phyloP scores from a whole-genome alignment of 306 rosid species.

The Chamaecrista fasciculata region DNA sequence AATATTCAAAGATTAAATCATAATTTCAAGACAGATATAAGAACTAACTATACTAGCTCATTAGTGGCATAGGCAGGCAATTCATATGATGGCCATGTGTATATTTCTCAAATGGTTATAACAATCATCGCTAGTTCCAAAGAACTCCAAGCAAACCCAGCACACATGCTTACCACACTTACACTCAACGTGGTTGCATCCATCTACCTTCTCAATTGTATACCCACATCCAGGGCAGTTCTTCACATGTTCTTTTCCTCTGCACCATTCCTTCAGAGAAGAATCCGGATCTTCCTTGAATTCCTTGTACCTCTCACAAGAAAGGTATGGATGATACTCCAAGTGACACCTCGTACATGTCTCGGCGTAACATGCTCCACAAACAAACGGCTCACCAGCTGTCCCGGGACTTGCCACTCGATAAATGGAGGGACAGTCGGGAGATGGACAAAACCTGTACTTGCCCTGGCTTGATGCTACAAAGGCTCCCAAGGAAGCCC shows the following conservation, averaged over 20 bases:
- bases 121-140: slow-evolving; percentile 58
- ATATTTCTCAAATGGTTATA: slow-evolving; percentile 67
- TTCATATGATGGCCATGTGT: slow-evolving; percentile 56
- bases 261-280: slow-evolving; percentile 81
- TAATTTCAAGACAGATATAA: no score
- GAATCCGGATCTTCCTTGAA: slow-evolving; percentile 84
- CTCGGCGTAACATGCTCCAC: slow-evolving; percentile 86
- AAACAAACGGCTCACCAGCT: slow-evolving; percentile 59
- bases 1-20: no score
- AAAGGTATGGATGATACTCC: slow-evolving; percentile 77
- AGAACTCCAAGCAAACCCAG: slow-evolving; percentile 81
- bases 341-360: slow-evolving; percentile 84
- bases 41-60: no score
- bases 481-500: slow-evolving; percentile 82
- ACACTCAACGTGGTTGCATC: slow-evolving; percentile 91
- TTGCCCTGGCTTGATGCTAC: slow-evolving; percentile 57
- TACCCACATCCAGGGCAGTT: slow-evolving; percentile 61
- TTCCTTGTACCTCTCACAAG: slow-evolving; percentile 70
- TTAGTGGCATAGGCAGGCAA: no score
- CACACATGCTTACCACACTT: slow-evolving; percentile 87
- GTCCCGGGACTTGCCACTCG: slow-evolving; percentile 51
- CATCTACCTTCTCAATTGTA: slow-evolving; percentile 79
- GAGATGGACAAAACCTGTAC: slow-evolving; percentile 85
- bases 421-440: slow-evolving; percentile 86
- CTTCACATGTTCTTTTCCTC: slow-evolving; percentile 76